Evolutionary conservation across 768 basidiomycete genomes (phyloP).

Genomic region (Vararia minispora): DNA sequence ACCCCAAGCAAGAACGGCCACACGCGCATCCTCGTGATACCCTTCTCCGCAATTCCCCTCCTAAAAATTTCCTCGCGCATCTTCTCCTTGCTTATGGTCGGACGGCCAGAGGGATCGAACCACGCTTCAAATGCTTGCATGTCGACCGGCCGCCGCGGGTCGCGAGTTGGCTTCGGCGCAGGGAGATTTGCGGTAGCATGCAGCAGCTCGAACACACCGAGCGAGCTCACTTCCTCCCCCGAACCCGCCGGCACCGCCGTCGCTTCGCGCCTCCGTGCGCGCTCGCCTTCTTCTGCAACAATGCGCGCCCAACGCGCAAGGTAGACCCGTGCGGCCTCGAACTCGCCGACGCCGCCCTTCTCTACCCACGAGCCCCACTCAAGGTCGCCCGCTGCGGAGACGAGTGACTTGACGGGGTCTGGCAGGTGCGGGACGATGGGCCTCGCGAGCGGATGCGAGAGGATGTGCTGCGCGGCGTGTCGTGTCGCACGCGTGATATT

Average conservation of each 20-base stretch:
- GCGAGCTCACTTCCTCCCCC: conserved; percentile 22
- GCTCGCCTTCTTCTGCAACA: conserved; percentile 96
- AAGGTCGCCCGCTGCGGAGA: conserved; percentile 82
- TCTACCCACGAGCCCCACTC: conserved; percentile 94
- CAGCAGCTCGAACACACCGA: conserved; percentile 83
- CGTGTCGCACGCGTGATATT: conserved; percentile 89
- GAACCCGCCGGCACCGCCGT: conserved; percentile 43
- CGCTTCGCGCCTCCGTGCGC: conserved; percentile 72
- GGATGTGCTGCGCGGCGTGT: conserved; percentile 88
- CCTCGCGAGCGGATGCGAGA: conserved; percentile 92
- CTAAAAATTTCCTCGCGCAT: conserved; percentile 73
- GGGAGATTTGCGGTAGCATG: conserved; percentile 73
- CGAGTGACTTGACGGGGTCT: conserved; percentile 83
- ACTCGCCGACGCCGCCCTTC: conserved; percentile 88
- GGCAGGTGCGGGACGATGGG: conserved; percentile 95
- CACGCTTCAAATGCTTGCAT: conserved; percentile 63
- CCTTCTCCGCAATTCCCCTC: conserved; percentile 49
- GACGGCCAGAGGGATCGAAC: conserved; percentile 65
- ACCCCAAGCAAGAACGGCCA: conserved; percentile 93
- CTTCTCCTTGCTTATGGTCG: conserved; percentile 52
- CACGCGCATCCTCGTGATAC: conserved; percentile 52
- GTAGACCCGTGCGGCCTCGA: conserved; percentile 93
- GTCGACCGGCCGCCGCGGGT: conserved; percentile 69
- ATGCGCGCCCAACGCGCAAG: conserved; percentile 94
- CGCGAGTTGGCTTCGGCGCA: conserved; percentile 72